Conservation (phyloP, 2,329 filamentous ascomycete genomes). For the Tolypocladium ovalisporum region DNA sequence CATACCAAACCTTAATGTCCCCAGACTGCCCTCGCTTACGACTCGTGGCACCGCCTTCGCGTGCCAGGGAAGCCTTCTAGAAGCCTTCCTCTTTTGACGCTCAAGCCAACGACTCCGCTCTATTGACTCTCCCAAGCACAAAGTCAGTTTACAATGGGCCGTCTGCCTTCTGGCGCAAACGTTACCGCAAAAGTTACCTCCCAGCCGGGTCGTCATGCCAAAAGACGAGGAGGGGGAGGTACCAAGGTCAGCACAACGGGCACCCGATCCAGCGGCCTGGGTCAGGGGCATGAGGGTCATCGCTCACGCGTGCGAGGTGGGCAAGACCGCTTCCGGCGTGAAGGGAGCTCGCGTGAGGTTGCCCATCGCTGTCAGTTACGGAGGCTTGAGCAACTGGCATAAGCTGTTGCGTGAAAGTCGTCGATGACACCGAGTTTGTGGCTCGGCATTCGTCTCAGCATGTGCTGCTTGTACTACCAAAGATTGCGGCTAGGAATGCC, state of each 20-base stretch:
- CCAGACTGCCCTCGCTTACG: background rate
- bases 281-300: background rate
- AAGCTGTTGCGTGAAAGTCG: background rate
- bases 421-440: background rate
- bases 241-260: background rate
- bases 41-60: background rate
- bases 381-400: background rate
- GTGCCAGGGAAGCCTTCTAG: background rate
- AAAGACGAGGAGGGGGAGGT: background rate
- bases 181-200: background rate
- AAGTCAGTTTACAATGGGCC: background rate
- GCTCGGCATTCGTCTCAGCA: background rate
- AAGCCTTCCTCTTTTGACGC: background rate
- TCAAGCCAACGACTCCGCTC: background rate
- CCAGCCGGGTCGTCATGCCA: background rate
- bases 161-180: background rate
- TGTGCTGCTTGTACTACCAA: background rate
- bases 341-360: background rate
- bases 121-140: background rate
- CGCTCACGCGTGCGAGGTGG: background rate
- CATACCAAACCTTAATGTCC: background rate
- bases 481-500: background rate
- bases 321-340: background rate
- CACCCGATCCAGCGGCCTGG: background rate
- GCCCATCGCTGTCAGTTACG: background rate